phyloP scores from a whole-genome alignment of 768 basidiomycete genomes.

The Auricularia sp. region DNA sequence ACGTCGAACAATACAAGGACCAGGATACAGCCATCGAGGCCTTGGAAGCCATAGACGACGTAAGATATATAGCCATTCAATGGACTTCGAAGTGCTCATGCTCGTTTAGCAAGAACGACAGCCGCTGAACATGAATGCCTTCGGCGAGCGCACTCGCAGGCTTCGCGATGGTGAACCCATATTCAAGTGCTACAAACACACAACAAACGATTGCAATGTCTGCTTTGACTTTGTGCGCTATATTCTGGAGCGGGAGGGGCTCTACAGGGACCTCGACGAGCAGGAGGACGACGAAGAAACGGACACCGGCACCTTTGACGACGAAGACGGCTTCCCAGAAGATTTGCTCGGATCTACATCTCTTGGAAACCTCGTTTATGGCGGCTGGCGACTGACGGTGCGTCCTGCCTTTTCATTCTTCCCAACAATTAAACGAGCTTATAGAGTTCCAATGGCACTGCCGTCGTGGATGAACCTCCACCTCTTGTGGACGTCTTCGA shows the following conservation, averaged over 20 bases:
- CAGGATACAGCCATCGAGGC: not conserved
- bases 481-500: not conserved
- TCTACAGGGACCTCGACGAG: not conserved
- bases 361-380: not conserved
- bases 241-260: not conserved
- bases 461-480: not conserved
- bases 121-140: not conserved
- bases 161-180: not conserved
- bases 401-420: not conserved
- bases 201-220: not conserved
- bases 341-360: not conserved
- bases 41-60: not conserved
- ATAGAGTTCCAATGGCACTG: no score
- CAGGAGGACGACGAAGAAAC: not conserved
- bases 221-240: not conserved
- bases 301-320: not conserved
- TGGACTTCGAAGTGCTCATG: no score
- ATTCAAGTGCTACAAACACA: not conserved
- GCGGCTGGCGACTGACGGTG: not conserved
- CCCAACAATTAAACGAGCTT: no score
- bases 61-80: not conserved
- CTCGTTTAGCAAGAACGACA: not conserved
- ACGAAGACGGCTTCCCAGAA: not conserved
- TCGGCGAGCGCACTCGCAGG: not conserved
- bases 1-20: not conserved